Evolutionary conservation across 2,329 filamentous ascomycete genomes (phyloP).

Genomic region (Cadophora sp.): DNA sequence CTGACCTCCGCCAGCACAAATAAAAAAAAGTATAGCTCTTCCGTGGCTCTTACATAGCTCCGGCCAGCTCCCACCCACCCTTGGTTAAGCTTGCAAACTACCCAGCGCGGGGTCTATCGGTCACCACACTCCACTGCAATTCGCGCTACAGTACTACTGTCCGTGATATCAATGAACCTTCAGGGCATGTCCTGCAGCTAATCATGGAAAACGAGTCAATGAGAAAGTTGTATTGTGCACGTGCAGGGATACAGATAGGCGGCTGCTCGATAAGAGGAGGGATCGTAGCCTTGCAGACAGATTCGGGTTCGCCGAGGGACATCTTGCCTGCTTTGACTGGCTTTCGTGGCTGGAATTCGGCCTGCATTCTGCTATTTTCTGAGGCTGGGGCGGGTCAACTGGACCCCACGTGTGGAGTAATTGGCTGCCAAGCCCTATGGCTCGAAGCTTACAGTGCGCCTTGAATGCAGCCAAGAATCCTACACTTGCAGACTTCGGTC

Average conservation of each 20-base stretch:
- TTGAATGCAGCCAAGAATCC: slow-evolving; percentile 1
- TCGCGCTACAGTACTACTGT: too few species aligned
- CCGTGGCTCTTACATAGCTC: background rate
- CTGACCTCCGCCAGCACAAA: background rate
- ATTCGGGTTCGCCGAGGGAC: slow-evolving; percentile 6
- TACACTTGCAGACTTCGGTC: background rate
- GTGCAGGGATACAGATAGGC: slow-evolving; percentile 9
- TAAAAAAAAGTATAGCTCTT: slow-evolving; percentile 14
- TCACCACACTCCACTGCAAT: background rate
- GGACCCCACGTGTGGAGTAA: slow-evolving; percentile 15
- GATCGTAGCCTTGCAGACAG: slow-evolving; percentile 1
- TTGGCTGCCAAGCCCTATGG: slow-evolving; percentile 14
- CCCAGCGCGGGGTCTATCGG: slow-evolving; percentile 8
- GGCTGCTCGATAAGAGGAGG: background rate
- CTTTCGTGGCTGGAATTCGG: background rate
- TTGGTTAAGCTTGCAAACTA: background rate
- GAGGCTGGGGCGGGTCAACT: background rate
- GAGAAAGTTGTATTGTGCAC: background rate
- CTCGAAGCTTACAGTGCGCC: slow-evolving; percentile 7
- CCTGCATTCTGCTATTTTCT: background rate
- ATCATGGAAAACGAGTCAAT: background rate
- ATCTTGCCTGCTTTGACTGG: background rate
- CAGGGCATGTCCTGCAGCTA: slow-evolving; percentile 10
- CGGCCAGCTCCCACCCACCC: background rate
- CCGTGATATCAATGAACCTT: background rate